Percentiles rank a stretch among this genome's conserved stretches.
Conservation (phyloP, 805 yeast species). For the Diddensiella transvaalensis region DNA sequence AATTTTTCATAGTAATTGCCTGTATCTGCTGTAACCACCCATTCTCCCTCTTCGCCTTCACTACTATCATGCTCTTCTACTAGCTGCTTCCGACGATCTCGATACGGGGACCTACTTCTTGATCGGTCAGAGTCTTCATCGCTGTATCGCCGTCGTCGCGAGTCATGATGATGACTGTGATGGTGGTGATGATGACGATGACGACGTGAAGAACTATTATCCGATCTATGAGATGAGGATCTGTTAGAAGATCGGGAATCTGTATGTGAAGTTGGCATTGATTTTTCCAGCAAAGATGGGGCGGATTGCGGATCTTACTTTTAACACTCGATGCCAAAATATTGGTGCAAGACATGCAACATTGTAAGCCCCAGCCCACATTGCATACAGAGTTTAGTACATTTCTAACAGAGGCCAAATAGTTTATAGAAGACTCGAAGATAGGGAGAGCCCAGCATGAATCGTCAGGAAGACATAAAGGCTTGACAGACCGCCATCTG, state of each 20-base stretch:
- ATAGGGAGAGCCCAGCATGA: constrained; percentile 36
- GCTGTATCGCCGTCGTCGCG: not conserved
- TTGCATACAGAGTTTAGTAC: not conserved
- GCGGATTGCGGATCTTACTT: too few relatives aligned
- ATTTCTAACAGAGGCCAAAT: too few relatives aligned
- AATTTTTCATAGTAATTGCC: constrained; percentile 7
- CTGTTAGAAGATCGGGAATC: too few relatives aligned
- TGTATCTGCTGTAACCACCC: constrained; percentile 18
- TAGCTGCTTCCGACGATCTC: not conserved
- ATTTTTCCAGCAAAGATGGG: too few relatives aligned
- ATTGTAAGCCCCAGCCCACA: constrained; percentile 31
- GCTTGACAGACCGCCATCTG: constrained; percentile 24
- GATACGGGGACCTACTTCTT: not conserved
- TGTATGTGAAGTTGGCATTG: too few relatives aligned
- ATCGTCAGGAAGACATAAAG: constrained; percentile 33
- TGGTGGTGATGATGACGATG: constrained; percentile 2
- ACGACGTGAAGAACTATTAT: not conserved
- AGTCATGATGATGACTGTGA: not conserved
- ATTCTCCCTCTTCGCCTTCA: constrained; percentile 8
- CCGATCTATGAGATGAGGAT: not conserved
- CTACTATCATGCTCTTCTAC: not conserved
- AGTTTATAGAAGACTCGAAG: constrained; percentile 40
- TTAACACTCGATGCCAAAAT: constrained; percentile 32
- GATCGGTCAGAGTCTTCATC: not conserved
- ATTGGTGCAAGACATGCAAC: constrained; percentile 40